Base-by-base conservation (phyloP, 2,329 filamentous ascomycete species). In the Sporothrix phasma region DNA sequence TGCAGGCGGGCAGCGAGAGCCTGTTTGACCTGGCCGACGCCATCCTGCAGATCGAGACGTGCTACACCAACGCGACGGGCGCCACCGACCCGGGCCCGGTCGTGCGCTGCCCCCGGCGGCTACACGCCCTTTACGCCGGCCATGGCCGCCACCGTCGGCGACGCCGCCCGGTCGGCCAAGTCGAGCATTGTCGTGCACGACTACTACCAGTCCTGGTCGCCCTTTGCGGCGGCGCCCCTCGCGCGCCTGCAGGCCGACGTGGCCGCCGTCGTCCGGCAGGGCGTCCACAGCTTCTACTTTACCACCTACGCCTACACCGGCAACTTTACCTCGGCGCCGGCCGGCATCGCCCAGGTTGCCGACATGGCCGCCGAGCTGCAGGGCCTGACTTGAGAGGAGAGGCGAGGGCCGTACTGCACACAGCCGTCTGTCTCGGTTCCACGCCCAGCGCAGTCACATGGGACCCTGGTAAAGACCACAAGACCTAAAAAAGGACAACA, bases 141-240 rank as follows among this genome's bases (percentile, higher is more conserved):
- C 1, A 34, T 49, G 22, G 60, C 61, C n/a, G 39, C 49, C 11
- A 61, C 26, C 6, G 37, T 66, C 11, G 60, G 51, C 59, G 31
- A 61, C 39, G 63, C 53, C 15, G 29, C 59, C 8, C 5, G n/a
- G 13, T 65, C 56, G 26, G 62, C 65, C 37, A 63, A 65, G 56
- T 66, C 66, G 29, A 67, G 66, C 37, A 56, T 68, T 17, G 58
- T 68, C 31, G 63, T 68, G 22, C 67, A 68, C 64, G 67, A 68
- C 53, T 64, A 53, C n/a, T 68, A 68, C 58, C 62, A 68, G 34
- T 39, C 46, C n/a, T 67, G 53, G 49, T 37, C 34, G 3, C 66
- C 67, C 41, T 68, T 64, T 53, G 15, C 19, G 8, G 13, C 47
- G 3, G 66, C 66, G 1, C 26, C 66, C 5, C 34, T 65, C 24